Evolutionary conservation across 345 rosid species (phyloP).

Genomic region (Euclidium syriacum): DNA sequence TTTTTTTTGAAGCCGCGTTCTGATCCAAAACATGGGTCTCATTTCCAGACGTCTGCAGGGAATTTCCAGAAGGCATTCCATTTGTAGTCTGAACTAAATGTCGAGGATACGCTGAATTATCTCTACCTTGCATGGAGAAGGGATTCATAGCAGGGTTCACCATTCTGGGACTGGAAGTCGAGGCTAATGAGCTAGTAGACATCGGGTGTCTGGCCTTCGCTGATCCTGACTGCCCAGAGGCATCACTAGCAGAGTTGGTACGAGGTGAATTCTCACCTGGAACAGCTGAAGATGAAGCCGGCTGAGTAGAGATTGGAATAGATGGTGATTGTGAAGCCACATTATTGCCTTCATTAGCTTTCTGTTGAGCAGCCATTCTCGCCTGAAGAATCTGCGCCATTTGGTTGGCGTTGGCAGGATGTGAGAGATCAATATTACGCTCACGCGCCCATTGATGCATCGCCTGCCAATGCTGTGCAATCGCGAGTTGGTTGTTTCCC

Average conservation of each 20-base stretch:
- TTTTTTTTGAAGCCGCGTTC: conserved; percentile 45
- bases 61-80: conserved; percentile 67
- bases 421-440: conserved; percentile 82
- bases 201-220: conserved; percentile 54
- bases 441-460: conserved; percentile 88
- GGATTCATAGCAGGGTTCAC: conserved; percentile 49
- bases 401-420: conserved; percentile 84
- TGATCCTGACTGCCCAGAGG: conserved; percentile 73
- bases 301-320: conserved; percentile 60
- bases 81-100: conserved; percentile 48
- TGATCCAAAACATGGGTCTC: conserved; percentile 51
- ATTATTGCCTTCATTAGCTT: conserved; percentile 59
- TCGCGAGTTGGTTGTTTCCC: conserved; percentile 59
- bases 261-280: conserved; percentile 67
- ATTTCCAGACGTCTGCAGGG: conserved; percentile 57
- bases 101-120: conserved; percentile 54
- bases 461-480: conserved; percentile 79
- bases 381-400: conserved; percentile 79
- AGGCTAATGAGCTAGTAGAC: conserved; percentile 48
- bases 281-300: conserved; percentile 59
- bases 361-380: conserved; percentile 77
- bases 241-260: conserved; percentile 74
- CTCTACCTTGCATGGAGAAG: conserved; percentile 57
- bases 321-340: conserved; percentile 45
- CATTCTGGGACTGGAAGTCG: conserved; percentile 47